A percentile compares a stretch with the other conserved stretches of the same genome.
Evolutionary conservation across 768 basidiomycete species (phyloP).

Genomic region (Suillus bovinus): DNA sequence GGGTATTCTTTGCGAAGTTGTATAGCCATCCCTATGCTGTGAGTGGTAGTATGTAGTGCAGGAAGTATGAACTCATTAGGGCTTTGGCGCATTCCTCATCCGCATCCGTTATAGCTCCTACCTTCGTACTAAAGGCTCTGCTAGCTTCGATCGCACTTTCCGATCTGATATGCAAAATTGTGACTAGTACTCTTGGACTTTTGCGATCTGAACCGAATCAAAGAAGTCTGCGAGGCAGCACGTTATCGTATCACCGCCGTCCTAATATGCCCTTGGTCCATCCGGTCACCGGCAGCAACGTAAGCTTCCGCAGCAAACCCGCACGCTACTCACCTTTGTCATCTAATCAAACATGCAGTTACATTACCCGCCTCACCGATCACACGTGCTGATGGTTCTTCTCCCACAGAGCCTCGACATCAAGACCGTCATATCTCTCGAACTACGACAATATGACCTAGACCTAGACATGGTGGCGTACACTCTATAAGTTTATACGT

Average conservation of each 20-base stretch:
- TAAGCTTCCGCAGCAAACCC: conserved; percentile 2
- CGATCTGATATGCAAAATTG: neutral
- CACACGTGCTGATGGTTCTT: conserved; percentile 7
- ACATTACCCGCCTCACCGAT: conserved; percentile 5
- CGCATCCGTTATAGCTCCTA: neutral
- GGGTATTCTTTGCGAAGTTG: neutral
- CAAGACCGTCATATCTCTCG: neutral
- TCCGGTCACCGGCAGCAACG: neutral
- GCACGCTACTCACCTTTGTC: neutral
- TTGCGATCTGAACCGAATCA: neutral
- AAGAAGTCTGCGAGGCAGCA: neutral
- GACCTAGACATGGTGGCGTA: neutral
- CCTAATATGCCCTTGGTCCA: conserved; percentile 1
- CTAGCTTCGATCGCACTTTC: neutral
- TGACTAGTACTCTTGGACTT: no score
- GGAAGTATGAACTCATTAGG: neutral
- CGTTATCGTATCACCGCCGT: neutral
- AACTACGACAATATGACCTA: neutral
- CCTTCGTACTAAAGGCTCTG: neutral
- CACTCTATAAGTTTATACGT: neutral
- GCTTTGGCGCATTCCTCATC: neutral
- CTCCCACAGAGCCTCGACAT: conserved; percentile 2
- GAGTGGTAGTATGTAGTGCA: neutral
- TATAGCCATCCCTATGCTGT: neutral
- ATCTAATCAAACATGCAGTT: conserved; percentile 2